Base-by-base conservation (phyloP, 768 basidiomycete species). In the Lanmaoa pseudosensibilis region DNA sequence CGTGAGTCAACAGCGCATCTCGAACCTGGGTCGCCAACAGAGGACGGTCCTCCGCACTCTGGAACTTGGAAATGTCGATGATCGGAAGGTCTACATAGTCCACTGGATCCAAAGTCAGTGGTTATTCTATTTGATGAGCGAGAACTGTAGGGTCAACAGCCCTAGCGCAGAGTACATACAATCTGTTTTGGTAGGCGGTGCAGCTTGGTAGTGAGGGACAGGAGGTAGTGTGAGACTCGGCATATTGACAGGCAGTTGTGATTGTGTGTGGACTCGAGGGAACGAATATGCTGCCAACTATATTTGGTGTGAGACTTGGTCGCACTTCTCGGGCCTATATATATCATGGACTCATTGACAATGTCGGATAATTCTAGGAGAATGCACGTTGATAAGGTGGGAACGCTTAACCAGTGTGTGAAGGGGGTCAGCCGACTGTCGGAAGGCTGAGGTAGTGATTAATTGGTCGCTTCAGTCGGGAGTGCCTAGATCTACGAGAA, bases 11-110 rank as follows among this genome's bases (percentile, higher is more conserved):
- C 72, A 84, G 75, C 2, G 83, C 83, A 46, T 80, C 73, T 21
- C 69, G 71, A 5, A 80, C 73, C 58, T 80, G 73, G 7, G 62
- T 50, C 0, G 77, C 75, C 1, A 85, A 65, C 32, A 62, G 61
- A 0, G 62, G 58, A 11, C 77, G 75, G 5, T 72, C 77, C 54
- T 79, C 75, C 0, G 65, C 59, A 12, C 73, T 80, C 1, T 57
- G 49, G 1, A 72, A 74, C 47, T 73, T 70, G 11, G 81, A 72
- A 16, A 86, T 61, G 59, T 85, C 83, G 50, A 85, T 77, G 50
- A 80, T 73, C 1, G 80, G 73, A 15, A 86, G 75, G 41, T 83
- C 79, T 4, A 80, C 84, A 64, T 72, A 79, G 23, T 78, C 74
- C 65, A 78, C 77, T 79, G 55, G 23, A 54, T 65, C 73, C 46